These are phyloP conservation scores for Houttuynia cordata DNA, from an alignment of 164 flowering plant genomes.

Conservation along the genomic window DNA sequence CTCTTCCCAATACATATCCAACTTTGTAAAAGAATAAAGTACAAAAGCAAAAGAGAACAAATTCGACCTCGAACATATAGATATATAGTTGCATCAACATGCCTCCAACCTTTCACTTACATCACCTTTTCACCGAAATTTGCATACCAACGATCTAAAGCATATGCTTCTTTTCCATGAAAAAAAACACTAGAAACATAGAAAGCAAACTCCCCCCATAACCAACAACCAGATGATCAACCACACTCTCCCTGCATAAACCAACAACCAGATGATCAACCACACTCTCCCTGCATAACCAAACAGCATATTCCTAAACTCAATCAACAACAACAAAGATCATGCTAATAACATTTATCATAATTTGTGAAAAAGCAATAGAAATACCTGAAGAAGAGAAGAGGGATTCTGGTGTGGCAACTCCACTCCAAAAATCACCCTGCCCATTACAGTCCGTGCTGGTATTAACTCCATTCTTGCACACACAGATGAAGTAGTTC, in stretches of 20 bases:
- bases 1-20: no score
- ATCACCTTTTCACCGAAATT: no score
- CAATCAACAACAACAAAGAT: background rate
- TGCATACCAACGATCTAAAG: no score
- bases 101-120: no score
- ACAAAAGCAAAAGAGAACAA: no score
- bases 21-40: no score
- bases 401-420: background rate
- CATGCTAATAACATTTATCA: background rate
- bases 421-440: conserved; percentile 11
- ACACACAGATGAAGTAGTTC: conserved; percentile 28
- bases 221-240: background rate
- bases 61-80: no score
- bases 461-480: conserved; percentile 25
- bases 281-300: background rate
- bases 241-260: conserved; percentile 9
- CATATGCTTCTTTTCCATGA: no score
- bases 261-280: background rate
- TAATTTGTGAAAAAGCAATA: background rate
- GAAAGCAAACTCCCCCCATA: background rate
- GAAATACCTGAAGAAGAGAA: background rate
- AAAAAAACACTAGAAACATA: no score
- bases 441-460: conserved; percentile 22
- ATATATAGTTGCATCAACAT: no score
- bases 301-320: background rate